Evolutionary conservation across 805 yeast genomes (phyloP).

Genomic region (Blastobotrys attinorum): DNA sequence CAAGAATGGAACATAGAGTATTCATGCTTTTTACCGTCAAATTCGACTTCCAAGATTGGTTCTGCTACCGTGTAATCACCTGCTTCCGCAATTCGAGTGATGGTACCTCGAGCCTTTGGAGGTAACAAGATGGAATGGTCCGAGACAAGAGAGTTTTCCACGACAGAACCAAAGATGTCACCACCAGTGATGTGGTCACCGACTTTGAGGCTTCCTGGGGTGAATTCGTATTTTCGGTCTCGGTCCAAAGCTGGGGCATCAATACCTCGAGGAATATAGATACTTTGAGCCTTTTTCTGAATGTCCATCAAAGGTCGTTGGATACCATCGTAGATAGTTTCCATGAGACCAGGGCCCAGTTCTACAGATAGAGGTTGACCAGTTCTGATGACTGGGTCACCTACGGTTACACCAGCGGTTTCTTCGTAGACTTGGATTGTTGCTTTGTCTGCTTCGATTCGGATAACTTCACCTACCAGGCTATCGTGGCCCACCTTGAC

Average conservation of each 20-base stretch:
- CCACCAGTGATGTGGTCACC: constrained; percentile 99
- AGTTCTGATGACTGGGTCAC: constrained; percentile 97
- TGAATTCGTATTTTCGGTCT: constrained; percentile 73
- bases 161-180: constrained; percentile 89
- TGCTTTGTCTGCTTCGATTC: constrained; percentile 94
- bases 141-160: constrained; percentile 84
- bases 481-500: constrained; percentile 96
- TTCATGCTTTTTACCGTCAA: constrained; percentile 71
- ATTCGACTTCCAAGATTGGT: constrained; percentile 85
- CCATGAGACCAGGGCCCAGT: constrained; percentile 99
- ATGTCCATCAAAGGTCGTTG: constrained; percentile 97
- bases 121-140: constrained; percentile 95
- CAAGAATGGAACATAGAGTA: constrained; percentile 97
- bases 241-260: constrained; percentile 94
- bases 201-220: constrained; percentile 67
- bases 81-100: constrained; percentile 77
- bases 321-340: constrained; percentile 98
- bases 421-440: constrained; percentile 99
- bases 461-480: constrained; percentile 96
- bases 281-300: constrained; percentile 77
- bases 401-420: constrained; percentile 98
- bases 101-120: constrained; percentile 98
- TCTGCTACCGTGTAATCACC: constrained; percentile 92
- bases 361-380: constrained; percentile 99
- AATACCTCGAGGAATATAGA: constrained; percentile 98